Evolutionary conservation across 2,329 filamentous ascomycete species (phyloP).

Genomic region (Coniochaeta sp.): DNA sequence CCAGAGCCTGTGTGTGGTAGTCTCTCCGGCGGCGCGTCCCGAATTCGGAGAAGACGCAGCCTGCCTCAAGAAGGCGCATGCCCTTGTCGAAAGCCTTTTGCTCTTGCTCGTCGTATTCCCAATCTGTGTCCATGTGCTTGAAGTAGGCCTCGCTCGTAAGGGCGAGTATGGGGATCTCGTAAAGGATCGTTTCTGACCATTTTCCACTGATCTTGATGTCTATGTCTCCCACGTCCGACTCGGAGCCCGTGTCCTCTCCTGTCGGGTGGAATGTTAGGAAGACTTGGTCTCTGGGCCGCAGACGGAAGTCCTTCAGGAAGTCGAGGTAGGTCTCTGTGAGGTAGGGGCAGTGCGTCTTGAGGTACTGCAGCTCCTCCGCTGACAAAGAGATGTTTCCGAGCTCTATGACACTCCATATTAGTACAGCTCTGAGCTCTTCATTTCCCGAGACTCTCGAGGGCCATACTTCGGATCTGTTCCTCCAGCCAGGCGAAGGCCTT

Average conservation of each 20-base stretch:
- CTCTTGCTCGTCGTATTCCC: slow-evolving; percentile 81
- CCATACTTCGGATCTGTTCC: slow-evolving; percentile 61
- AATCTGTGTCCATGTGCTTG: slow-evolving; percentile 90
- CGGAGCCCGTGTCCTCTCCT: slow-evolving; percentile 50
- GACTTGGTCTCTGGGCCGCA: slow-evolving; percentile 77
- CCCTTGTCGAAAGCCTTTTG: slow-evolving; percentile 82
- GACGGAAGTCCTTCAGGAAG: slow-evolving; percentile 74
- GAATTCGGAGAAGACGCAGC: slow-evolving; percentile 90
- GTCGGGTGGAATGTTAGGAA: slow-evolving; percentile 57
- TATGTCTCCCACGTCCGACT: slow-evolving; percentile 66
- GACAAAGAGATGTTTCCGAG: slow-evolving; percentile 76
- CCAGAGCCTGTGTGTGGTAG: slow-evolving; percentile 89
- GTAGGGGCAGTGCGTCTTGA: slow-evolving; percentile 74
- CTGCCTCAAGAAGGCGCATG: slow-evolving; percentile 65
- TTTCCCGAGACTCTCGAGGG: no score
- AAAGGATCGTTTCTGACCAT: slow-evolving; percentile 94
- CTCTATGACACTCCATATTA: no score
- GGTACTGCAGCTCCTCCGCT: slow-evolving; percentile 71
- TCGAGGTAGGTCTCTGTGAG: slow-evolving; percentile 69
- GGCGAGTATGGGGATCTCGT: slow-evolving; percentile 91
- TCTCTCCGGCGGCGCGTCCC: slow-evolving; percentile 83
- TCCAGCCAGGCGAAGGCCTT: slow-evolving; percentile 80
- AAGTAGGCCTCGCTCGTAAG: slow-evolving; percentile 95
- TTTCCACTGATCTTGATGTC: slow-evolving; percentile 70
- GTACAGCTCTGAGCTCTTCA: no score